Evolutionary conservation across 371 early-diverging fungal genomes (phyloP).

Genomic region (Fennellomyces sp.): DNA sequence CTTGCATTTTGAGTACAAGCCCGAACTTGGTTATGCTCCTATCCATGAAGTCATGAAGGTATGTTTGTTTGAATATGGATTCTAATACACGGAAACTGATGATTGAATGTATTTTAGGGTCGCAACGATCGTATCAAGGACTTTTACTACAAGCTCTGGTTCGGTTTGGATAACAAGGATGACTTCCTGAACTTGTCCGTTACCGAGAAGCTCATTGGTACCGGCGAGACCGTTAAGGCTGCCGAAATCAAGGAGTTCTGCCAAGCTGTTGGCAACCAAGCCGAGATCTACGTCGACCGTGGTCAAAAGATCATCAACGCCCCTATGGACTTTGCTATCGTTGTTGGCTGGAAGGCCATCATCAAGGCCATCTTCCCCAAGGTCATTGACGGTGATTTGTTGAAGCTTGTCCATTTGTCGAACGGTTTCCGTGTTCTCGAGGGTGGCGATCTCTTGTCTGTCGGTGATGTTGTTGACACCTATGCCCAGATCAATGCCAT

Average conservation of each 20-base stretch:
- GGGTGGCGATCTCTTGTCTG: constrained; percentile 75
- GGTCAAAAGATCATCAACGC: constrained; percentile 69
- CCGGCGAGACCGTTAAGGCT: constrained; percentile 62
- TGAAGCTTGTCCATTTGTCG: constrained; percentile 91
- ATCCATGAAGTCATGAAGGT: constrained; percentile 92
- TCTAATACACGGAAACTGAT: neutral
- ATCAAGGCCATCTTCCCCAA: constrained; percentile 94
- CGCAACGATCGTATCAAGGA: constrained; percentile 92
- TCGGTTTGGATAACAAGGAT: constrained; percentile 60
- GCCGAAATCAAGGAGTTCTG: constrained; percentile 80
- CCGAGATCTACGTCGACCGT: constrained; percentile 83
- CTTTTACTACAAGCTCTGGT: constrained; percentile 92
- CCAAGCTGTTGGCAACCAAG: constrained; percentile 89
- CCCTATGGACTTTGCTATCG: constrained; percentile 95
- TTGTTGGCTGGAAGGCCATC: constrained; percentile 93
- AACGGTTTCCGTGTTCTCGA: constrained; percentile 93
- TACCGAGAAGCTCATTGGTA: constrained; percentile 66
- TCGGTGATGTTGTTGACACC: constrained; percentile 87
- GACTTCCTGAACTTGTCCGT: constrained; percentile 58
- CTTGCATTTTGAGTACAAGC: constrained; percentile 81
- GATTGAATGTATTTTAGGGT: constrained; percentile 40
- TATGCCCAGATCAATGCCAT: constrained; percentile 79
- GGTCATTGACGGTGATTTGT: constrained; percentile 91
- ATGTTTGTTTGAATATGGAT: constrained; percentile 3
- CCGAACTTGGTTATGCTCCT: constrained; percentile 80